phyloP scores from a whole-genome alignment of 306 rosid species.

The Nissolia schottii region DNA sequence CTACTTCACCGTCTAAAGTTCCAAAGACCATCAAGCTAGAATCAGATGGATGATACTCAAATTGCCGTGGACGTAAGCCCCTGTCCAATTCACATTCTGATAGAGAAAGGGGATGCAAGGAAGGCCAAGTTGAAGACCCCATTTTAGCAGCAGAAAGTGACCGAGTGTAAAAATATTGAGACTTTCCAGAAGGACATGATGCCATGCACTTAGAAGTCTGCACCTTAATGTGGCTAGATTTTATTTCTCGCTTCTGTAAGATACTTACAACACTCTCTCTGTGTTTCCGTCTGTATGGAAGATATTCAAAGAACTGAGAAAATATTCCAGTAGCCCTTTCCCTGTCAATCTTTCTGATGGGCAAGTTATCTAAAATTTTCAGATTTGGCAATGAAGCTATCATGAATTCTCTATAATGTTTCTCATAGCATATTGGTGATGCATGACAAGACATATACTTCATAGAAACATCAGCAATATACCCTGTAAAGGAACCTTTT shows the following conservation, averaged over 20 bases:
- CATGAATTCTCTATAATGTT: slow-evolving; percentile 77
- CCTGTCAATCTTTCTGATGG: slow-evolving; percentile 52
- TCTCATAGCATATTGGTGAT: slow-evolving; percentile 78
- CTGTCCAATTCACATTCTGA: slow-evolving; percentile 42
- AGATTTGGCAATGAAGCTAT: slow-evolving; percentile 63
- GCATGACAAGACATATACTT: slow-evolving; percentile 60
- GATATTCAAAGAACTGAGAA: slow-evolving; percentile 59
- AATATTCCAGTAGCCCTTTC: slow-evolving; percentile 53
- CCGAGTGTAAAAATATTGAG: slow-evolving; percentile 57
- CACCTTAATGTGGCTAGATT: slow-evolving; percentile 40
- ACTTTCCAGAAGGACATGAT: slow-evolving; percentile 38
- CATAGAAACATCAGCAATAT: slow-evolving; percentile 44
- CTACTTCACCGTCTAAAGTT: slow-evolving; percentile 84
- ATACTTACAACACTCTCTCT: slow-evolving; percentile 62
- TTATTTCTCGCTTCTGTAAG: slow-evolving; percentile 63
- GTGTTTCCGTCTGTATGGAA: slow-evolving; percentile 61
- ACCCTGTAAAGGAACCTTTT: slow-evolving; percentile 25
- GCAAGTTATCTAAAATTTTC: slow-evolving; percentile 59
- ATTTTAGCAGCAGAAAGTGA: slow-evolving; percentile 75
- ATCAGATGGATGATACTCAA: slow-evolving; percentile 81
- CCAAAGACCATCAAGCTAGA: slow-evolving; percentile 78
- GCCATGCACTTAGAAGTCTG: slow-evolving; percentile 30
- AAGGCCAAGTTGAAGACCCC: slow-evolving; percentile 82
- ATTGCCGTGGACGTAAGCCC: slow-evolving; percentile 78
- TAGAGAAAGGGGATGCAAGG: slow-evolving; percentile 57